phyloP scores from a whole-genome alignment of 179 eudicot genomes.

The Gypsophila paniculata region DNA sequence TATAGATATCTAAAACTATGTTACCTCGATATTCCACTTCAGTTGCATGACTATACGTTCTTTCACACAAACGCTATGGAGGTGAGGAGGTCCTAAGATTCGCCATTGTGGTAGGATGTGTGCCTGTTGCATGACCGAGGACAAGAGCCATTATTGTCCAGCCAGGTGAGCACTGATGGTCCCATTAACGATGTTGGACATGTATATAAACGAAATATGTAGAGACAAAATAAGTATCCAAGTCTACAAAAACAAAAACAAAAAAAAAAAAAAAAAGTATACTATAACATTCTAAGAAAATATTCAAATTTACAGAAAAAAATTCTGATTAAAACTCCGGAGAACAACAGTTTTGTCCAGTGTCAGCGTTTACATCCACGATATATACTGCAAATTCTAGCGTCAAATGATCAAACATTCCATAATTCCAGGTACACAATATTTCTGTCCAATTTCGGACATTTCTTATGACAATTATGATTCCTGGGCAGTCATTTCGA shows the following conservation, averaged over 20 bases:
- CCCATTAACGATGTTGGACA: too few relatives aligned
- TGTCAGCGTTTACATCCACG: background rate
- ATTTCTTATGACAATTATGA: background rate
- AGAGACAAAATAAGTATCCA: too few relatives aligned
- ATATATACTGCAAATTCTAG: background rate
- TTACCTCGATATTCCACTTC: too few relatives aligned
- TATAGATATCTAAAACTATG: too few relatives aligned
- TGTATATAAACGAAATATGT: too few relatives aligned
- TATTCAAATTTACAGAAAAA: too few relatives aligned
- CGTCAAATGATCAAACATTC: background rate
- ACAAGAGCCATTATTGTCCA: slow-evolving; percentile 66
- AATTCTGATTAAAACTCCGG: background rate
- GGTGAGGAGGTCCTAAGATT: slow-evolving; percentile 34
- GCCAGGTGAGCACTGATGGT: slow-evolving; percentile 46
- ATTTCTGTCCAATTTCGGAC: background rate
- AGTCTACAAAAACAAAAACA: too few relatives aligned
- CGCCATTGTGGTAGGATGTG: slow-evolving; percentile 80
- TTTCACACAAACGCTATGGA: slow-evolving; percentile 46
- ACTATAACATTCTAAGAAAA: too few relatives aligned
- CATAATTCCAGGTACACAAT: too few relatives aligned
- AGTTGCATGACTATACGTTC: background rate
- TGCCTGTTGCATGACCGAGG: slow-evolving; percentile 71
- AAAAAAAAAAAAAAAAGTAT: too few relatives aligned
- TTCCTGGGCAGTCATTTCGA: background rate
- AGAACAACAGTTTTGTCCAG: background rate